A percentile compares a stretch with the other conserved stretches of the same genome.
These are phyloP conservation scores for Meredithiella fracta DNA, from an alignment of 2,329 filamentous ascomycete genomes.

Conservation along the genomic window DNA sequence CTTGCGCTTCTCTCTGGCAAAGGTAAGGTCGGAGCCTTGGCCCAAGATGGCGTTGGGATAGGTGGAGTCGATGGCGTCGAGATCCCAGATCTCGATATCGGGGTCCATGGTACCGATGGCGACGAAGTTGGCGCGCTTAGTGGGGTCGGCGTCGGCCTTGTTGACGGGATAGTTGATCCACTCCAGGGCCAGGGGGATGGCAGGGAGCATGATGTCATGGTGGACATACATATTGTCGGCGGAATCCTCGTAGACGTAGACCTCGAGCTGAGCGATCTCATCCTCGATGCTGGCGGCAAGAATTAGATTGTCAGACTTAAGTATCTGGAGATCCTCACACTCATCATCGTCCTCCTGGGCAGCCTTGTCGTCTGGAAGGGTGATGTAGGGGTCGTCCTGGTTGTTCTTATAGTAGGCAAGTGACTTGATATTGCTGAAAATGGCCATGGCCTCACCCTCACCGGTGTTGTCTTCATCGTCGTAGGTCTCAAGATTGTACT, in stretches of 20 bases:
- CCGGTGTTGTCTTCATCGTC: slow-evolving; percentile 43
- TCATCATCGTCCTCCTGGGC: slow-evolving; percentile 67
- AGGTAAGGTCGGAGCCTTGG: slow-evolving; percentile 41
- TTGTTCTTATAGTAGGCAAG: slow-evolving; percentile 88
- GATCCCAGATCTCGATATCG: slow-evolving; percentile 96
- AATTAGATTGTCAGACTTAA: slow-evolving; percentile 83
- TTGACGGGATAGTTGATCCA: slow-evolving; percentile 89
- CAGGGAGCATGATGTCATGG: slow-evolving; percentile 97
- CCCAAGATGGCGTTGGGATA: slow-evolving; percentile 94
- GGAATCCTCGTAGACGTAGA: slow-evolving; percentile 92
- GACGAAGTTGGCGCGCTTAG: slow-evolving; percentile 71
- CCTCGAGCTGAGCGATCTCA: slow-evolving; percentile 87
- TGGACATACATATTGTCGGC: slow-evolving; percentile 97
- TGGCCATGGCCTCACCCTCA: slow-evolving; percentile 56
- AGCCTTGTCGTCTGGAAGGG: slow-evolving; percentile 52
- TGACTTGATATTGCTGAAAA: slow-evolving; percentile 91
- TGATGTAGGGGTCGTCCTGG: slow-evolving; percentile 93
- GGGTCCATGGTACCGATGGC: slow-evolving; percentile 95
- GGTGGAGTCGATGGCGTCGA: slow-evolving; percentile 93
- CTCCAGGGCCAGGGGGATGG: slow-evolving; percentile 86
- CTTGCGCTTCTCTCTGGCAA: slow-evolving; percentile 56
- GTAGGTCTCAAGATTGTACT: slow-evolving; percentile 93
- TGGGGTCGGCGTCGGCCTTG: slow-evolving; percentile 43
- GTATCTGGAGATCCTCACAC: slow-evolving; percentile 79
- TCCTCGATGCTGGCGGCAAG: slow-evolving; percentile 90